These are phyloP conservation scores for Bauhinia variegata DNA, from an alignment of 306 rosid species.

Conservation along the genomic window DNA sequence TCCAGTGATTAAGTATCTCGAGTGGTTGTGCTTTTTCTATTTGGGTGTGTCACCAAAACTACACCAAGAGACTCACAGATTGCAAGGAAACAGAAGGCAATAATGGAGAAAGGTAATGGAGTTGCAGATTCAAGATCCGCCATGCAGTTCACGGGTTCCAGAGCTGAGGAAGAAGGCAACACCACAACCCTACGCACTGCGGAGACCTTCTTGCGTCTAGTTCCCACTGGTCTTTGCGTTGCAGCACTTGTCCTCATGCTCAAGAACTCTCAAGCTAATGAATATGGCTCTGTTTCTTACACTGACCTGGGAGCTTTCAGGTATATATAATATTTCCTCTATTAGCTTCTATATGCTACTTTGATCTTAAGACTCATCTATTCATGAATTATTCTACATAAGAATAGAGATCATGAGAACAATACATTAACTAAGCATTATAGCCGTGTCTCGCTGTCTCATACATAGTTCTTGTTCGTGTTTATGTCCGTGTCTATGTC, in stretches of 20 bases:
- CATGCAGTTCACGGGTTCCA: slow-evolving; percentile 35
- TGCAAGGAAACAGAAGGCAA: too few relatives aligned
- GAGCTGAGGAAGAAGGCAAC: slow-evolving; percentile 29
- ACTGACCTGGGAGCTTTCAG: slow-evolving; percentile 77
- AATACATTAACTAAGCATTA: too few relatives aligned
- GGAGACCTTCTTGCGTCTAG: slow-evolving; percentile 74
- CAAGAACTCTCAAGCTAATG: slow-evolving; percentile 67
- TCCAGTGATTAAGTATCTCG: too few relatives aligned
- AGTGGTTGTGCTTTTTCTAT: too few relatives aligned
- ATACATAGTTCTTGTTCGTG: too few relatives aligned
- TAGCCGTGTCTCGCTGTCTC: too few relatives aligned
- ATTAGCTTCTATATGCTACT: too few relatives aligned
- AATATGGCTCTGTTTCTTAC: slow-evolving; percentile 73
- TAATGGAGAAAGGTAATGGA: slow-evolving; percentile 30
- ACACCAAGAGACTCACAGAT: too few relatives aligned
- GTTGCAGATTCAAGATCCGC: slow-evolving; percentile 34
- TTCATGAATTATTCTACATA: too few relatives aligned
- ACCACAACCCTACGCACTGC: slow-evolving; percentile 51
- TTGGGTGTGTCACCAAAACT: too few relatives aligned
- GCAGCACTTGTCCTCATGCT: slow-evolving; percentile 86
- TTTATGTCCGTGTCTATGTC: too few relatives aligned
- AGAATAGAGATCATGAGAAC: slow-evolving; percentile 11
- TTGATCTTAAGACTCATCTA: too few relatives aligned
- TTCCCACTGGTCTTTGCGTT: slow-evolving; percentile 74
- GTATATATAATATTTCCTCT: slow-evolving; percentile 42